These are phyloP conservation scores for Beauveria pseudobassiana DNA, from an alignment of 2,329 filamentous ascomycete genomes.

Conservation along the genomic window DNA sequence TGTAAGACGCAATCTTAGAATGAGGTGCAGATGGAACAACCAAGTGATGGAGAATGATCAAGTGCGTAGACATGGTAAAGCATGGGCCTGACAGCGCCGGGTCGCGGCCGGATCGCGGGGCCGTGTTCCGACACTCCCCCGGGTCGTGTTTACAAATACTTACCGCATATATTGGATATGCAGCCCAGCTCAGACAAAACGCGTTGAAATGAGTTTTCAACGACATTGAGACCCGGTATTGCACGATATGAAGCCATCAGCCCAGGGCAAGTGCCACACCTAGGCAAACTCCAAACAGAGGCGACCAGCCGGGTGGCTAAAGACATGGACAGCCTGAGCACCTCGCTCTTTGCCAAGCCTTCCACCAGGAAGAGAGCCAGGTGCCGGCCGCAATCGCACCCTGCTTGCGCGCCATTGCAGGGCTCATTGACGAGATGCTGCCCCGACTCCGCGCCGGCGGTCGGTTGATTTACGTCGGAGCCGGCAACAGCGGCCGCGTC, in stretches of 20 bases:
- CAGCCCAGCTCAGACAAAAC: neutral
- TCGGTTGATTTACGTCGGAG: neutral
- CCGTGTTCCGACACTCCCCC: neutral
- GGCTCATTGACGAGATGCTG: neutral
- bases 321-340: neutral
- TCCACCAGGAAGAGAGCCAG: neutral
- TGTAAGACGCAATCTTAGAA: too few species aligned
- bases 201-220: neutral
- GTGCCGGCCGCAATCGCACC: neutral
- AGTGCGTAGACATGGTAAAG: too few species aligned
- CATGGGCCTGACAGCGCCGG: neutral
- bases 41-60: too few species aligned
- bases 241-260: neutral
- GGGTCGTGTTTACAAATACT: too few species aligned
- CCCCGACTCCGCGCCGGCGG: neutral
- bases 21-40: neutral
- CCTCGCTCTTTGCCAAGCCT: neutral
- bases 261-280: neutral
- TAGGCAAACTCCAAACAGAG: neutral
- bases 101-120: neutral
- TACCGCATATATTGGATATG: neutral
- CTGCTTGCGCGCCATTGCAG: neutral
- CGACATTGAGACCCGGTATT: neutral
- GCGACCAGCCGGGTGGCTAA: neutral
- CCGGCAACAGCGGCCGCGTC: neutral